A percentile compares a stretch with the other conserved stretches of the same genome.
phyloP scores from a whole-genome alignment of 192 early-diverging fungal genomes.

The Neocallimastix lanati region DNA sequence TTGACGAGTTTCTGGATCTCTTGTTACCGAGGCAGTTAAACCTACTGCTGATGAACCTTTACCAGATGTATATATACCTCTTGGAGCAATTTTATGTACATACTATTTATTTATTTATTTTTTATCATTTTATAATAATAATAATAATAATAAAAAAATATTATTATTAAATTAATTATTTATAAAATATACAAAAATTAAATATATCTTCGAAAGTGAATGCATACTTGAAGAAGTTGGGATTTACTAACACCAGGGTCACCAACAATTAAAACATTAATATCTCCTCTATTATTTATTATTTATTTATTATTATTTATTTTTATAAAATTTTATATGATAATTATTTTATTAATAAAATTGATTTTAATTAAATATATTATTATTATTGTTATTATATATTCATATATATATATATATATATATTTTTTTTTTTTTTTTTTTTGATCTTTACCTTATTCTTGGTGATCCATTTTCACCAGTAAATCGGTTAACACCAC shows the following conservation, averaged over 20 bases:
- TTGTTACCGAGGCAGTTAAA: slow-evolving; percentile 84
- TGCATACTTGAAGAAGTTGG: slow-evolving; percentile 50
- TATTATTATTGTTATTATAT: too few species aligned
- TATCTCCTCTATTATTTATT: slow-evolving; percentile 57
- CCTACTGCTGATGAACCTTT: slow-evolving; percentile 93
- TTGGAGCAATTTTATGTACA: slow-evolving; percentile 80
- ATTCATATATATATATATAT: too few species aligned
- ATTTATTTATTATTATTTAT: too few species aligned
- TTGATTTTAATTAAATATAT: too few species aligned
- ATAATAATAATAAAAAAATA: background rate
- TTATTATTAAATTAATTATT: background rate
- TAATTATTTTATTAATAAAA: too few species aligned
- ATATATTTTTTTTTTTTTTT: slow-evolving; percentile 16
- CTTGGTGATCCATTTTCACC: slow-evolving; percentile 15
- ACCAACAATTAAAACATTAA: slow-evolving; percentile 86
- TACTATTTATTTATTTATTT: slow-evolving; percentile 18
- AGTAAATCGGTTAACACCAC: slow-evolving; percentile 75
- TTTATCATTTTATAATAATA: too few species aligned
- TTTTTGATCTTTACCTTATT: slow-evolving; percentile 20
- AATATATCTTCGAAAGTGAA: background rate
- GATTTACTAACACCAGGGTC: slow-evolving; percentile 94
- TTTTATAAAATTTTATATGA: too few species aligned
- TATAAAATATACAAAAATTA: background rate
- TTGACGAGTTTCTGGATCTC: slow-evolving; percentile 88
- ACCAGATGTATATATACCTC: slow-evolving; percentile 91